Percentiles rank a stretch among this genome's conserved stretches.
Evolutionary conservation across 2,329 filamentous ascomycete genomes (phyloP).

Genomic region (Calcarisporium arbuscula): DNA sequence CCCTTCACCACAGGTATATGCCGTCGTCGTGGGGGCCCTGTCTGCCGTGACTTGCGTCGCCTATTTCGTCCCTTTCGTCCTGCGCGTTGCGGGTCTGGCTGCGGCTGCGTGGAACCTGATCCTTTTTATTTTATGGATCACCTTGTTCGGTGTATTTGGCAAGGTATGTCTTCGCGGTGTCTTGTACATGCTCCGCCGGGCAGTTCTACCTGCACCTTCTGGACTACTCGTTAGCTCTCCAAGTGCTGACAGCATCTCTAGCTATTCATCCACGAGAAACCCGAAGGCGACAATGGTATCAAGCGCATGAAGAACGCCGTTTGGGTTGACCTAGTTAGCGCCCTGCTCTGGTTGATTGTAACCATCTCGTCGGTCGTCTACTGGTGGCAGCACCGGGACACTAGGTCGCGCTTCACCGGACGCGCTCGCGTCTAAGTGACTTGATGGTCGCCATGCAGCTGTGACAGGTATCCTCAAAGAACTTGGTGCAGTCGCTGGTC

Average conservation of each 20-base stretch:
- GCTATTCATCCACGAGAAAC: conserved; percentile 66
- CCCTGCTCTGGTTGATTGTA: conserved; percentile 69
- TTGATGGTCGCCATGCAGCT: too few relatives aligned
- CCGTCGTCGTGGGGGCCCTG: conserved; percentile 61
- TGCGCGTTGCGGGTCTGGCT: conserved; percentile 38
- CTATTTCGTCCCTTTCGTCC: conserved; percentile 58
- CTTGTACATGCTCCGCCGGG: conserved; percentile 5
- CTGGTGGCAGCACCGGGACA: conserved; percentile 52
- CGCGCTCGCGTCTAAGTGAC: conserved; percentile 45
- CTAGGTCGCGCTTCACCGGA: conserved; percentile 51
- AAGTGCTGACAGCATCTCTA: too few relatives aligned
- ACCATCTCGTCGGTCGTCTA: conserved; percentile 48
- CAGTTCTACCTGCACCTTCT: conserved; percentile 8
- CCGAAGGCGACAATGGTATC: conserved; percentile 57
- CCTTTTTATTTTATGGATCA: conserved; percentile 72
- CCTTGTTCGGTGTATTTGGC: conserved; percentile 78
- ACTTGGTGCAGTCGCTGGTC: too few relatives aligned
- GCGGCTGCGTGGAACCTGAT: conserved; percentile 65
- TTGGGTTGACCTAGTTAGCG: conserved; percentile 72
- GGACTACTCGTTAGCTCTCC: too few relatives aligned
- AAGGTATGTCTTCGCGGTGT: conserved; percentile 34
- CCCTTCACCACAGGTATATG: conserved; percentile 70
- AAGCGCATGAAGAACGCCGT: conserved; percentile 79
- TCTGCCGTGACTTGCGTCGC: conserved; percentile 58
- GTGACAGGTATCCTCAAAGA: too few relatives aligned